phyloP scores from a whole-genome alignment of 106 monocot species.

The Posidonia australis region DNA sequence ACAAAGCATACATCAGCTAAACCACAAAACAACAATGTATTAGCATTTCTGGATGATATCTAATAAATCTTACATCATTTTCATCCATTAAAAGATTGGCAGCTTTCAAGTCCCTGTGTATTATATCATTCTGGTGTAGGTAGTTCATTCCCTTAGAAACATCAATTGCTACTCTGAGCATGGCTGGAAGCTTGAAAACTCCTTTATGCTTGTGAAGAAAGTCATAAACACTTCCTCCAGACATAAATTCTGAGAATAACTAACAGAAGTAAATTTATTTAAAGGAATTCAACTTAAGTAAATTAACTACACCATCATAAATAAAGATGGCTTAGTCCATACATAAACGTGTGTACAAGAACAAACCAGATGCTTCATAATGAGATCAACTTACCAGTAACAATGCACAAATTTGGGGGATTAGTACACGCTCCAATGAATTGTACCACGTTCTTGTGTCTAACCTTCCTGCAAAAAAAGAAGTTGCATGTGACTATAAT shows the following conservation, averaged over 20 bases:
- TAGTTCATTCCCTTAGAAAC: constrained; percentile 96
- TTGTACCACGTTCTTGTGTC: constrained; percentile 93
- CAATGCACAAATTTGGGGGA: constrained; percentile 75
- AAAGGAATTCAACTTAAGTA: no score
- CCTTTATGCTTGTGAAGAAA: constrained; percentile 88
- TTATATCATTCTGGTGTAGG: constrained; percentile 90
- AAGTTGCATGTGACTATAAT: neutral
- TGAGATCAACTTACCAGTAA: constrained; percentile 50
- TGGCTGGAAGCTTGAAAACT: constrained; percentile 56
- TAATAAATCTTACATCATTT: constrained; percentile 37
- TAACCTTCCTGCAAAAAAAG: constrained; percentile 71
- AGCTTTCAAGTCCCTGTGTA: constrained; percentile 86
- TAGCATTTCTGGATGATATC: neutral
- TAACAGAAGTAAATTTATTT: neutral
- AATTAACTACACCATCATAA: neutral
- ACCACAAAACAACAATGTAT: no score
- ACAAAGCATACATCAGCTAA: no score
- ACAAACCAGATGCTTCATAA: neutral
- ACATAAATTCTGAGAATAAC: constrained; percentile 70
- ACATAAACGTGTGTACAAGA: neutral
- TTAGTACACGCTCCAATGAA: constrained; percentile 96
- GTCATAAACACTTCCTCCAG: constrained; percentile 82
- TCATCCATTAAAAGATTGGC: constrained; percentile 99
- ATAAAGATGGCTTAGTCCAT: neutral
- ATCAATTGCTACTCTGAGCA: constrained; percentile 79